Conservation (phyloP, 2,329 filamentous ascomycete genomes). For the Exophiala spinifera region DNA sequence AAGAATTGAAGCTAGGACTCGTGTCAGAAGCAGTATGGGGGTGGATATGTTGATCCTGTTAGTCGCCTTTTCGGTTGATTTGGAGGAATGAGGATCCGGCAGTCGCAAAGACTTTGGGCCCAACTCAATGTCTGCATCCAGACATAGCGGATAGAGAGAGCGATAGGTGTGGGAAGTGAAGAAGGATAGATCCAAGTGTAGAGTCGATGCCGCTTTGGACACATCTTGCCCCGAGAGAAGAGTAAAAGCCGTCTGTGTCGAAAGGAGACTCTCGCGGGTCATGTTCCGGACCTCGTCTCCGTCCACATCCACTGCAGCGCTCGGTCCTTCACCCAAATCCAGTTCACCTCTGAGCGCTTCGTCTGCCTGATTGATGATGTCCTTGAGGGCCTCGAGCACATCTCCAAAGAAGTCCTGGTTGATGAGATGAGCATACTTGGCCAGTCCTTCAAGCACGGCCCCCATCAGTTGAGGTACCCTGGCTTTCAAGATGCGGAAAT, state of each 20-base stretch:
- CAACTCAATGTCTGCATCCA: conserved; percentile 83
- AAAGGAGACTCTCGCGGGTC: conserved; percentile 83
- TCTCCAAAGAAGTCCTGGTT: conserved; percentile 99
- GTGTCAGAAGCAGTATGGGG: conserved; percentile 85
- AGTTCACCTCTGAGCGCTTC: conserved; percentile 38
- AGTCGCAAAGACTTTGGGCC: conserved; percentile 71
- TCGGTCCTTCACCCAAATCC: conserved; percentile 47
- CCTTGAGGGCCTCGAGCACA: conserved; percentile 87
- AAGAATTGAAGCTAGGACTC: conserved; percentile 77
- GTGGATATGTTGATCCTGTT: conserved; percentile 92
- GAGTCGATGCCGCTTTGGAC: conserved; percentile 72
- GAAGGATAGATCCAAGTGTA: conserved; percentile 89
- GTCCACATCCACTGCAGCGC: conserved; percentile 47
- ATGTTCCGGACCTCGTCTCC: conserved; percentile 63
- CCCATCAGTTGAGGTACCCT: conserved; percentile 84
- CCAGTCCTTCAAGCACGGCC: conserved; percentile 90
- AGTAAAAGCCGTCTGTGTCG: conserved; percentile 94
- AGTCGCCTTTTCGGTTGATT: conserved; percentile 28
- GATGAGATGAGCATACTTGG: conserved; percentile 92
- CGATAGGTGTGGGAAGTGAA: conserved; percentile 94
- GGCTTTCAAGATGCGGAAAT: conserved; percentile 89
- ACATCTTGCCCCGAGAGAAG: conserved; percentile 91
- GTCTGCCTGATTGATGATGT: conserved; percentile 77
- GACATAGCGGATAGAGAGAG: conserved; percentile 71
- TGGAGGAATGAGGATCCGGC: conserved; percentile 59